Conservation (phyloP, 257 asterid genomes). For the Solanum chiquidenum region DNA sequence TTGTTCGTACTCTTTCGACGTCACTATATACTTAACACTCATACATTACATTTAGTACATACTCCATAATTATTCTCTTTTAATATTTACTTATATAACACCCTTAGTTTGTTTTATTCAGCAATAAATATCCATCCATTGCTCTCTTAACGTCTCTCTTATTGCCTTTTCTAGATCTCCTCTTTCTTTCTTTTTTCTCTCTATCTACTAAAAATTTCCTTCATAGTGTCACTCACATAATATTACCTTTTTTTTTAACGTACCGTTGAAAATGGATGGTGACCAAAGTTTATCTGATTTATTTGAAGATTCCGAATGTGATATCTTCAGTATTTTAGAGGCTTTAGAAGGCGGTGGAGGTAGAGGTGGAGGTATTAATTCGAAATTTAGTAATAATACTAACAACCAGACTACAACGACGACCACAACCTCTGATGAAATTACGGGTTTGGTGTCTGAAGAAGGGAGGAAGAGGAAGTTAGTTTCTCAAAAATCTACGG, state of each 20-base stretch:
- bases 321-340: slow-evolving; percentile 64
- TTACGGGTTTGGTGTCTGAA: background rate
- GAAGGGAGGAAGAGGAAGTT: slow-evolving; percentile 14
- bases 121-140: background rate
- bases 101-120: background rate
- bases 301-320: slow-evolving; percentile 12
- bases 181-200: background rate
- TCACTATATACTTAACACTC: background rate
- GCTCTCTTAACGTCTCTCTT: background rate
- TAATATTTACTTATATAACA: background rate
- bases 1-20: background rate
- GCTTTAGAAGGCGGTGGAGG: slow-evolving; percentile 25
- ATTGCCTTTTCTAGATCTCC: background rate
- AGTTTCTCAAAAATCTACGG: slow-evolving; percentile 32
- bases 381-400: slow-evolving; percentile 4
- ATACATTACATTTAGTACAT: background rate
- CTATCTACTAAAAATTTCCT: background rate
- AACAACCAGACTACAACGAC: background rate
- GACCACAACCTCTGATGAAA: background rate
- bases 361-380: background rate
- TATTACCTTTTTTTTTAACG: background rate
- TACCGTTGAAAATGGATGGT: background rate
- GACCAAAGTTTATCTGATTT: background rate
- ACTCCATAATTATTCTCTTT: background rate
- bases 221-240: background rate